Evolutionary conservation across 768 basidiomycete genomes (phyloP), one percentile per base, ranked within the genome.

Genomic region (Lepiota venenata): DNA sequence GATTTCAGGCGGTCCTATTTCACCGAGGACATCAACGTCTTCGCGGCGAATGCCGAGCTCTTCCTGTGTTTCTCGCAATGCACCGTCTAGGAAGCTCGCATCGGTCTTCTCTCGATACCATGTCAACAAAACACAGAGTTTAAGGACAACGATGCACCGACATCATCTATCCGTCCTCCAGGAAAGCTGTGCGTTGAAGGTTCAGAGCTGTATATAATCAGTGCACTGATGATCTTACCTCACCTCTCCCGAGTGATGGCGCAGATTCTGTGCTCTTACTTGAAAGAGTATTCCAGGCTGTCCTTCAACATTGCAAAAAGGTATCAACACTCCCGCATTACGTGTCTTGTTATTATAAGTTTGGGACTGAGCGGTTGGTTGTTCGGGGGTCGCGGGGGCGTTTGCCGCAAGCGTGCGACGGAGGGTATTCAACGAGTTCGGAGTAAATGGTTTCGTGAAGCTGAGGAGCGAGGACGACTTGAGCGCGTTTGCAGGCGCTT

Each of bases 171-270:
- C 56, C 77, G 76, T 11, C 88, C 88, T 25, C 88, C 88, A 44
- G 88, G 88, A 68, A 88, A 90, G 72, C 88, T 91, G 62, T 16
- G 37, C 39, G 15, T 2, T 25, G 15, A 15, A 14, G 47, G 36
- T 50, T 50, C 25, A 44, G 49, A 43, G 21, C 74, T 77, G 59
- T 88, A 73, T 50, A 87, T 67, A 37, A 79, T 16, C 12, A 20
- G 52, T 8, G 16, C 36, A 25, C 43, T 2, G 16, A 16, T 7
- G n/a, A 12, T 47, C 61, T 52, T 62, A 88, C 90, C 90, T 90
- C 29, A 91, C 82, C 74, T 91, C 88, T n/a, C 90, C 90, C 0
- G 88, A 84, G 67, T 91, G 91, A 27, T 74, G 77, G 59, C 88
- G 74, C 47, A 87, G 68, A 38, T 79, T 68, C 61, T 82, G 81